Conservation (phyloP, 108 stramenopile species). For the Nitzschia palea region DNA sequence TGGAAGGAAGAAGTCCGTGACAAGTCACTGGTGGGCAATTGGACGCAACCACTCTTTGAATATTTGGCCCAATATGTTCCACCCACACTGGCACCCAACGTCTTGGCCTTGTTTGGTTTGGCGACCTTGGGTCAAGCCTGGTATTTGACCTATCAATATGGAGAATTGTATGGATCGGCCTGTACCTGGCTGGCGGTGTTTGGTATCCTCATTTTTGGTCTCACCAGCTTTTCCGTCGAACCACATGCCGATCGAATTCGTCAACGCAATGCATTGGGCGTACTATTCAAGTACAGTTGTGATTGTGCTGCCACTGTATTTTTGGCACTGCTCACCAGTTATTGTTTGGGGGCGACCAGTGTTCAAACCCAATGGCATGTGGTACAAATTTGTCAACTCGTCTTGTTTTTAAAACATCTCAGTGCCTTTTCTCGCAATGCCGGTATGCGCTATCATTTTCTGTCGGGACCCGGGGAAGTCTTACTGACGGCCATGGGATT, state of each 20-base stretch:
- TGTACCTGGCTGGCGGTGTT: constrained; percentile 78
- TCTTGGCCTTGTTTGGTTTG: constrained; percentile 75
- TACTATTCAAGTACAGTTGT: constrained; percentile 87
- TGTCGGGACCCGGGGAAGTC: constrained; percentile 89
- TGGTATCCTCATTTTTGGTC: constrained; percentile 77
- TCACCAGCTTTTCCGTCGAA: constrained; percentile 58
- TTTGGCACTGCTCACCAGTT: constrained; percentile 71
- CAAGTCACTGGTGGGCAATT: constrained; percentile 64
- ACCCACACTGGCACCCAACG: constrained; percentile 80
- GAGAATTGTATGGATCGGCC: constrained; percentile 61
- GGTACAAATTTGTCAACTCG: constrained; percentile 78
- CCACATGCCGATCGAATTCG: constrained; percentile 84
- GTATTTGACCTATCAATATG: constrained; percentile 80
- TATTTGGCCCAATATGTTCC: constrained; percentile 62
- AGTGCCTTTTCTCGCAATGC: constrained; percentile 84
- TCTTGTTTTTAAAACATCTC: constrained; percentile 86
- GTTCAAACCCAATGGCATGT: constrained; percentile 85
- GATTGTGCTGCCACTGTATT: constrained; percentile 84
- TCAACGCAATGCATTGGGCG: constrained; percentile 79
- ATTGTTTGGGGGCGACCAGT: constrained; percentile 71
- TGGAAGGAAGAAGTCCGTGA: constrained; percentile 81
- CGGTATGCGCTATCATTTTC: constrained; percentile 77
- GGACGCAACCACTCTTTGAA: constrained; percentile 59
- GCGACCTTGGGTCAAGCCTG: constrained; percentile 76
- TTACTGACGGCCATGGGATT: constrained; percentile 55